Evolutionary conservation across 2,329 filamentous ascomycete species (phyloP).

Genomic region (Aspergillus awamori): DNA sequence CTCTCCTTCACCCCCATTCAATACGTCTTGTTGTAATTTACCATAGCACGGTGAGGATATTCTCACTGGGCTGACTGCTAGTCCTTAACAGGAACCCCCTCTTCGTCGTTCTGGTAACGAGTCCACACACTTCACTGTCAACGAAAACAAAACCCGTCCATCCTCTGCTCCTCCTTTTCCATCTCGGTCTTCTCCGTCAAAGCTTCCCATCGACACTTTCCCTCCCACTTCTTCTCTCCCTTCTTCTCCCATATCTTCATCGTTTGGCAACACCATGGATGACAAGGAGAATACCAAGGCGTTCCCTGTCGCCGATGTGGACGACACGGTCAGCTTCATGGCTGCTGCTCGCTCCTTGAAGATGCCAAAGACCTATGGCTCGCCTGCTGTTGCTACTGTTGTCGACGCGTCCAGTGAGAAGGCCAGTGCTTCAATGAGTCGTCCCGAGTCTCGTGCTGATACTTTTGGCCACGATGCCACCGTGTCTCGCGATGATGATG

Average conservation of each 20-base stretch:
- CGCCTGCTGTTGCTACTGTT: background rate
- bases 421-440: conserved; percentile 5
- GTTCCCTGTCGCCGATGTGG: conserved; percentile 23
- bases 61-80: background rate
- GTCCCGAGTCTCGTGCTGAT: background rate
- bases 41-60: background rate
- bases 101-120: background rate
- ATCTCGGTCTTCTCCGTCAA: background rate
- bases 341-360: conserved; percentile 28
- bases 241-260: conserved; percentile 1
- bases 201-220: background rate
- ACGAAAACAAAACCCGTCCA: background rate
- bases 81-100: background rate
- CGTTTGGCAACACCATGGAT: background rate
- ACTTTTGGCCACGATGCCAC: background rate
- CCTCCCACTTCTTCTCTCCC: background rate
- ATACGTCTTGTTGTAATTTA: background rate
- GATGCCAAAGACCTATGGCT: conserved; percentile 11
- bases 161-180: background rate
- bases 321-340: conserved; percentile 34
- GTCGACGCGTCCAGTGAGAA: conserved; percentile 13
- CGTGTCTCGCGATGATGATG: background rate
- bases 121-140: background rate
- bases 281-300: conserved; percentile 3
- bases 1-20: background rate